phyloP scores from a whole-genome alignment of 2,329 filamentous ascomycete genomes.

The Curvularia verruculosa region DNA sequence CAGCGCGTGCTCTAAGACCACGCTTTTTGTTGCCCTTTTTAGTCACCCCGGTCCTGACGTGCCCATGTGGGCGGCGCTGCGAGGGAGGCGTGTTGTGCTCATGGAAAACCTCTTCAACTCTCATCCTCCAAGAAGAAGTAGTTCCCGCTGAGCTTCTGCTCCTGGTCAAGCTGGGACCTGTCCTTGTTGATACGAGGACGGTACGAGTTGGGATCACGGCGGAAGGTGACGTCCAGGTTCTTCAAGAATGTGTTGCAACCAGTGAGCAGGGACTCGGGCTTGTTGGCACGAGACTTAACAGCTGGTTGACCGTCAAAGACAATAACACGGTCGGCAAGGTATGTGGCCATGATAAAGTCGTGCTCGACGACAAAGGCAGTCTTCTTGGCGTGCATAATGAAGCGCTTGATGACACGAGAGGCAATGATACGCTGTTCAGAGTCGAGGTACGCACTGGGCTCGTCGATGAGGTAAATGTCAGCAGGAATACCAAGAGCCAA shows the following conservation, averaged over 20 bases:
- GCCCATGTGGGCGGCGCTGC: slow-evolving; percentile 48
- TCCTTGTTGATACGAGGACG: slow-evolving; percentile 98
- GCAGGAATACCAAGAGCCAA: slow-evolving; percentile 93
- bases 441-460: slow-evolving; percentile 85
- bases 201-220: slow-evolving; percentile 94
- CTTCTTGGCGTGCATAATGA: slow-evolving; percentile 99
- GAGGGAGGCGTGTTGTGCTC: slow-evolving; percentile 49
- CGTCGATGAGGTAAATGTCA: slow-evolving; percentile 98
- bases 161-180: slow-evolving; percentile 94
- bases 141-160: slow-evolving; percentile 93
- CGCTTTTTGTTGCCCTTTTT: slow-evolving; percentile 47
- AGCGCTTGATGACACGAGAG: slow-evolving; percentile 96
- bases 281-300: slow-evolving; percentile 84
- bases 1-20: slow-evolving; percentile 34
- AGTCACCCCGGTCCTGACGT: slow-evolving; percentile 49
- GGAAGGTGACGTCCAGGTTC: slow-evolving; percentile 97
- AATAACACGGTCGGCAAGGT: slow-evolving; percentile 90
- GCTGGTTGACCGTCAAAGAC: slow-evolving; percentile 97
- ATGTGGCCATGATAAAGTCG: slow-evolving; percentile 97
- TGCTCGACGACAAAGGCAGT: slow-evolving; percentile 99
- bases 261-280: slow-evolving; percentile 87
- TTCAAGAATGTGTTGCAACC: slow-evolving; percentile 97
- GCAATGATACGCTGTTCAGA: slow-evolving; percentile 99
- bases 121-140: slow-evolving; percentile 98
- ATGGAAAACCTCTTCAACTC: slow-evolving; percentile 69